These are phyloP conservation scores for Puccinia coronata DNA, from an alignment of 1,284 basidiomycete species.

Conservation along the genomic window DNA sequence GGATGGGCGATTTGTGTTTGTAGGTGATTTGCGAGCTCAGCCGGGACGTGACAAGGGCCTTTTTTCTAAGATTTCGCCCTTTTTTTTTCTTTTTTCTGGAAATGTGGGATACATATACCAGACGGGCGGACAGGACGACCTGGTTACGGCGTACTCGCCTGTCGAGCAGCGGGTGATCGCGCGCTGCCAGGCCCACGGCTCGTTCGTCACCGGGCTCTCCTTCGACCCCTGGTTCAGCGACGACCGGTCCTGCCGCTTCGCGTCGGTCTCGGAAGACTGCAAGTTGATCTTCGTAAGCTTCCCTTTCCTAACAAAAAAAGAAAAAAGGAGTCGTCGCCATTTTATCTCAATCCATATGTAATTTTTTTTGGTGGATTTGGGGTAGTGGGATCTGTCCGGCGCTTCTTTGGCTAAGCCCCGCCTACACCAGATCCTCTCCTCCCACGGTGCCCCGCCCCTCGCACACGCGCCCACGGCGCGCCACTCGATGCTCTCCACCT, in stretches of 20 bases:
- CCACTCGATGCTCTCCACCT: conserved; percentile 57
- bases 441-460: conserved; percentile 66
- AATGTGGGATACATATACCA: too few relatives aligned
- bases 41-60: not conserved
- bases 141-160: conserved; percentile 87
- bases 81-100: too few relatives aligned
- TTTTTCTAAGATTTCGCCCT: not conserved
- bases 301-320: conserved; percentile 4
- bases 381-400: conserved; percentile 84
- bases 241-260: conserved; percentile 69
- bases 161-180: conserved; percentile 91
- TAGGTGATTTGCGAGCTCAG: conserved; percentile 58
- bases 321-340: not conserved
- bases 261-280: conserved; percentile 90
- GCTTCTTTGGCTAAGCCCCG: conserved; percentile 61
- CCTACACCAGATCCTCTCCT: conserved; percentile 65
- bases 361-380: conserved; percentile 2
- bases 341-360: too few relatives aligned
- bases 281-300: conserved; percentile 75
- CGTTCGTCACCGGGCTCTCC: conserved; percentile 82
- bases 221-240: conserved; percentile 86
- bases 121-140: conserved; percentile 88
- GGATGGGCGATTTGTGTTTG: conserved; percentile 86
- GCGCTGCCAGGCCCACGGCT: conserved; percentile 92
- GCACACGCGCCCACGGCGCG: conserved; percentile 68